Conservation (phyloP, 345 rosid genomes). For the Pistacia vera region DNA sequence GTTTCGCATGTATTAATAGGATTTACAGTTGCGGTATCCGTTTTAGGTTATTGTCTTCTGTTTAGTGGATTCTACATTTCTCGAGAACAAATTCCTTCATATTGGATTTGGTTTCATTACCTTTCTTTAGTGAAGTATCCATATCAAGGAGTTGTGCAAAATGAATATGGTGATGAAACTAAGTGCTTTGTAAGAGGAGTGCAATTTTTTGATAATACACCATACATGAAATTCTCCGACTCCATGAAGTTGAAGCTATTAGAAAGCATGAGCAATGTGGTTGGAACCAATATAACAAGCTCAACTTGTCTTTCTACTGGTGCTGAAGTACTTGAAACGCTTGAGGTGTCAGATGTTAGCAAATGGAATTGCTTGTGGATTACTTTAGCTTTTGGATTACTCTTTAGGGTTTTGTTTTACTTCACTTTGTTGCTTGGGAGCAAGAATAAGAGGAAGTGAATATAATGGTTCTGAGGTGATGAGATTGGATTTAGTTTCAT, state of each 20-base stretch:
- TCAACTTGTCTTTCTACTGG: slow-evolving; percentile 32
- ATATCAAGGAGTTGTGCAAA: slow-evolving; percentile 21
- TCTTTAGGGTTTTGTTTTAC: slow-evolving; percentile 38
- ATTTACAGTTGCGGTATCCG: slow-evolving; percentile 27
- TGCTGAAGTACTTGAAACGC: slow-evolving; percentile 20
- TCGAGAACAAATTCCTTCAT: slow-evolving; percentile 31
- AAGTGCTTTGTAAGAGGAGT: slow-evolving; percentile 38
- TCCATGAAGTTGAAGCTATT: slow-evolving; percentile 24
- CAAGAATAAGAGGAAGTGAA: slow-evolving; percentile 36
- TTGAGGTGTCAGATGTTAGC: slow-evolving; percentile 29
- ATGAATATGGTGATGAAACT: slow-evolving; percentile 23
- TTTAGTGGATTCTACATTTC: slow-evolving; percentile 43
- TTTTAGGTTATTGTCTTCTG: slow-evolving; percentile 34
- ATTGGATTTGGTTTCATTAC: slow-evolving; percentile 41
- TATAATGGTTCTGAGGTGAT: too few species aligned
- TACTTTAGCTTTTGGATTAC: slow-evolving; percentile 33
- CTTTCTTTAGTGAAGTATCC: slow-evolving; percentile 40
- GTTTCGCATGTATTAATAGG: slow-evolving; percentile 46
- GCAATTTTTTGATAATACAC: slow-evolving; percentile 36
- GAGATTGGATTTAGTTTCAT: too few species aligned
- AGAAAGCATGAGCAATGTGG: slow-evolving; percentile 26
- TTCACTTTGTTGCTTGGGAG: slow-evolving; percentile 34
- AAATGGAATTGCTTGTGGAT: slow-evolving; percentile 45
- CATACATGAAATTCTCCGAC: slow-evolving; percentile 18
- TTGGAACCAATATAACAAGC: slow-evolving; percentile 30